Evolutionary conservation across 306 rosid genomes (phyloP), one percentile per base, ranked within the genome.

Genomic region (Acacia melanoxylon): DNA sequence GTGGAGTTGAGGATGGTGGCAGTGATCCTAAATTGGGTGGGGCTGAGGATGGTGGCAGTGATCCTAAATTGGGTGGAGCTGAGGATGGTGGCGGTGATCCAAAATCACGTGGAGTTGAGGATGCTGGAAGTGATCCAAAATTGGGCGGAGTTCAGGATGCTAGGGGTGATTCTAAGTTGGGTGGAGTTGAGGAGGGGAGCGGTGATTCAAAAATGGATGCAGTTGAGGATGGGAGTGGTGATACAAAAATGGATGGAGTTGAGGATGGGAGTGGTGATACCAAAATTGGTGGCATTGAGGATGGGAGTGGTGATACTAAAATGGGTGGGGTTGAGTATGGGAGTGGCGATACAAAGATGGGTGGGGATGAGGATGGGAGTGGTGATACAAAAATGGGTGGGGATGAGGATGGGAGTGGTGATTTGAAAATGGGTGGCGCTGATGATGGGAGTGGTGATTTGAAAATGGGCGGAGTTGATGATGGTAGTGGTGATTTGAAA

Each of bases 231-330:
- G 84, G 83, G 66, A 59, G 19, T 31, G 80, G 29, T 79, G 40
- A 75, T 37, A 7, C 42, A 75, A 45, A 45, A 45, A 44, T 45
- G 12, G 75, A 40, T 56, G 87, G 68, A 29, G 82, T 15, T 14
- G 92, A 75, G 16, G 91, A 70, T 59, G 85, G 83, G 56, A 70
- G 19, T 37, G 83, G 33, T 76, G 78, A 74, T 51, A 4, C n/a
- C 84, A 68, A 40, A 68, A 68, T 20, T 4, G 76, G 24, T 37
- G 89, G 68, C 42, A 81, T n/a, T 10, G 92, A 25, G 16, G 33
- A 25, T 25, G 67, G 67, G 67, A 61, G 67, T 61, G 67, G 17
- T 10, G 67, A 25, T 61, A 0, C 8, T 1, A 61, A 11, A 61
- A 61, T 25, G 16, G 67, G 17, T 11, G 67, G 31, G 25, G 33